Evolutionary conservation across 78 protist genomes (phyloP).

Genomic region (Capsaspora owczarzaki): DNA sequence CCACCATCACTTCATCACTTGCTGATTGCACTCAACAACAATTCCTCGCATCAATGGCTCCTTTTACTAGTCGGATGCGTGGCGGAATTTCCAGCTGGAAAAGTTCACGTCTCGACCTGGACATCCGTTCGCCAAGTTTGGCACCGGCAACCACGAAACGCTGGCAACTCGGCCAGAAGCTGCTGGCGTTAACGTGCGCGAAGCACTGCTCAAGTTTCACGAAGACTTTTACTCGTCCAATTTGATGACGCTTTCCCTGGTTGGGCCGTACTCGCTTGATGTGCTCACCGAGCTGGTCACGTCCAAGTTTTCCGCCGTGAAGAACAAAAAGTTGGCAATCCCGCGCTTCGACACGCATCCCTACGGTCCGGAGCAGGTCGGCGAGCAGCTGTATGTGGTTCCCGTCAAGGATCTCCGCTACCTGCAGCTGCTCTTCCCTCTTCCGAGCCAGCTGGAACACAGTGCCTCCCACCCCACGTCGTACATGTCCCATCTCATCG

Average conservation of each 20-base stretch:
- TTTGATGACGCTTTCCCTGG: constrained; percentile 26
- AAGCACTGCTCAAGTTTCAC: constrained; percentile 48
- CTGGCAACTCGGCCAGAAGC: constrained; percentile 28
- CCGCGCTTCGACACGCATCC: not conserved
- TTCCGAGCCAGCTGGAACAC: not conserved
- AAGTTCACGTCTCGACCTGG: constrained; percentile 20
- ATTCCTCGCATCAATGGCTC: no score
- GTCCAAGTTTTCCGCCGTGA: not conserved
- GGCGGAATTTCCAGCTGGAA: constrained; percentile 47
- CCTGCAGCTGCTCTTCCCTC: not conserved
- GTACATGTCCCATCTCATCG: constrained; percentile 4
- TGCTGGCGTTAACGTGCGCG: constrained; percentile 40
- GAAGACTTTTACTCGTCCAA: constrained; percentile 39
- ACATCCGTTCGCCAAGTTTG: constrained; percentile 52
- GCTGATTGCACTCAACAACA: no score
- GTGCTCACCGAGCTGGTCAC: not conserved
- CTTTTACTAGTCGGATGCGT: no score
- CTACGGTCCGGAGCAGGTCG: not conserved
- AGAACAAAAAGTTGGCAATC: not conserved
- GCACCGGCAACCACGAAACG: constrained; percentile 61
- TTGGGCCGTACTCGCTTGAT: constrained; percentile 15
- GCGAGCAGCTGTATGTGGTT: no score
- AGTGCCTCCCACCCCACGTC: no score
- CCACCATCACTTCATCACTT: no score
- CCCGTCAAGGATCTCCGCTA: not conserved